These are phyloP conservation scores for Ramaria rubella DNA, from an alignment of 768 basidiomycete species.

Conservation along the genomic window DNA sequence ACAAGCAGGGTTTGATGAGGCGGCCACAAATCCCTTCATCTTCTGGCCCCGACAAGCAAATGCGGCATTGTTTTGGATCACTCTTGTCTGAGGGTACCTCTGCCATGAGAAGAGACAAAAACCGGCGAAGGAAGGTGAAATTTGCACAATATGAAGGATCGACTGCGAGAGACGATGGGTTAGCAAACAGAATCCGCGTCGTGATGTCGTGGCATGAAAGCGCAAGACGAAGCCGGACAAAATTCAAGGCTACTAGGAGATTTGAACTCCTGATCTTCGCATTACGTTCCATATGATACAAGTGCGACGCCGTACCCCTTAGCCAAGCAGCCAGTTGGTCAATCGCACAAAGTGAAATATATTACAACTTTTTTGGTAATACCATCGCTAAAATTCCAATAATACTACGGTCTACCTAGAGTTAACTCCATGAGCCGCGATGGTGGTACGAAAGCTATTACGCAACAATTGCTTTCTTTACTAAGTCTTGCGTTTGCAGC, in stretches of 20 bases:
- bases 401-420: too few relatives aligned
- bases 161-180: too few relatives aligned
- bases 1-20: constrained; percentile 68
- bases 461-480: background rate
- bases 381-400: background rate
- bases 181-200: too few relatives aligned
- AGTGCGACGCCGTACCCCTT: constrained; percentile 13
- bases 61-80: constrained; percentile 70
- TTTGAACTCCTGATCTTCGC: constrained; percentile 13
- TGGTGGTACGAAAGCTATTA: constrained; percentile 2
- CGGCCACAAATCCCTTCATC: constrained; percentile 51
- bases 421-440: background rate
- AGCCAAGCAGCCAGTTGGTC: constrained; percentile 6
- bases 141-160: too few relatives aligned
- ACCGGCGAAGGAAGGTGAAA: background rate
- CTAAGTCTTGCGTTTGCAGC: constrained; percentile 28
- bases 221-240: background rate
- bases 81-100: too few relatives aligned
- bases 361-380: background rate
- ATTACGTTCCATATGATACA: background rate
- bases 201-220: background rate
- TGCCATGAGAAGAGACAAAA: background rate
- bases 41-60: constrained; percentile 67
- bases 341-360: background rate
- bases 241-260: constrained; percentile 12